These are phyloP conservation scores for Globisporangium takayamanum DNA, from an alignment of 352 stramenopile genomes.

Conservation along the genomic window DNA sequence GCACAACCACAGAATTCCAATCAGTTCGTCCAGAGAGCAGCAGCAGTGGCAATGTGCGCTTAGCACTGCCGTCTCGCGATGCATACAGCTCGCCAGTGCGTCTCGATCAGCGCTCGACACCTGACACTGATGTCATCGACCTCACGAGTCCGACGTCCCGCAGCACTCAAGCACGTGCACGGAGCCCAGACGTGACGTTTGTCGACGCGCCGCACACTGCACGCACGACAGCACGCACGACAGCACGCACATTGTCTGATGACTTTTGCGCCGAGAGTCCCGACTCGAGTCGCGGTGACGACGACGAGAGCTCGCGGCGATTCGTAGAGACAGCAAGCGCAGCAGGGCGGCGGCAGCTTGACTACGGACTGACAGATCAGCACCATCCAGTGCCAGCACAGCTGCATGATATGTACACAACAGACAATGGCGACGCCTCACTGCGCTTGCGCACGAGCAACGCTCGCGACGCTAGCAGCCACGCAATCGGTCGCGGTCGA, in stretches of 20 bases:
- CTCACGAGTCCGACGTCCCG: constrained; percentile 39
- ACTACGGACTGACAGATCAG: constrained; percentile 22
- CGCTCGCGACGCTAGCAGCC: not conserved
- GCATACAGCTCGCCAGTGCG: not conserved
- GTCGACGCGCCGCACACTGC: not conserved
- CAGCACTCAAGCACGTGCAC: not conserved
- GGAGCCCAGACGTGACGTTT: not conserved
- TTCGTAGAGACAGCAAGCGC: constrained; percentile 1
- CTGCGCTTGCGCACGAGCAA: not conserved
- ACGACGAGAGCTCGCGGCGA: not conserved
- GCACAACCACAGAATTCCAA: not conserved
- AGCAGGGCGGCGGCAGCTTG: constrained; percentile 25
- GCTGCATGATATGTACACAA: not conserved
- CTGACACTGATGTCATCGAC: constrained; percentile 40
- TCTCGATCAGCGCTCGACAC: constrained; percentile 1
- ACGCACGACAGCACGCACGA: not conserved
- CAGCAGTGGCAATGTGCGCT: not conserved
- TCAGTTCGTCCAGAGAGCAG: not conserved
- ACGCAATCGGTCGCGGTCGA: constrained; percentile 4
- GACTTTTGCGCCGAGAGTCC: constrained; percentile 59
- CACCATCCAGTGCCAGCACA: constrained; percentile 1
- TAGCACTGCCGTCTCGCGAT: not conserved
- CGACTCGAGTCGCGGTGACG: constrained; percentile 16
- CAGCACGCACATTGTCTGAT: constrained; percentile 17
- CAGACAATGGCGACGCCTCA: not conserved